Base-by-base conservation (phyloP, 1,139 yeast genomes). In the Yamadazyma oceani region DNA sequence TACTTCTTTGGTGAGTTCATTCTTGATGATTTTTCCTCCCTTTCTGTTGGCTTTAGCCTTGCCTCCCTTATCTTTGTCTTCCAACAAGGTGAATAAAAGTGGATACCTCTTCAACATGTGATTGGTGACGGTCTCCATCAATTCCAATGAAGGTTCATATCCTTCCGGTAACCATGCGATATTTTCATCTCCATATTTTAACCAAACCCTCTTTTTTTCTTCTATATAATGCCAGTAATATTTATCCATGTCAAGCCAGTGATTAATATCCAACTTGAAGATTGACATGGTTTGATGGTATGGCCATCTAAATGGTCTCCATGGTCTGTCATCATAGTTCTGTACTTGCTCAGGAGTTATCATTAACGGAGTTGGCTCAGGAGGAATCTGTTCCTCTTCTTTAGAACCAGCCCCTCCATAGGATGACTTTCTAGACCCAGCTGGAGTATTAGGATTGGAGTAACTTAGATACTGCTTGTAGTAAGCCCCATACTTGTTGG, bases 241-340 rank as follows among this genome's bases (percentile, higher is more conserved):
- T 55, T 80, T 82, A 57, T 83, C 89, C 89, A 83, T 83, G 51
- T 82, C 89, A 41, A 83, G 63, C 90, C 89, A 83, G 55, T 83
- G 86, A 55, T 82, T 80, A 23, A 81, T 67, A 50, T 82, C 86
- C 25, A 83, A 68, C 54, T 79, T 79, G 64, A 73, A 82, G 36
- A 82, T 80, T 11, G 85, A 76, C 90, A 83, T 83, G 2, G 89
- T 83, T 58, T 83, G 90, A 55, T 82, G 88, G 53, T 82, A 82
- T 16, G 89, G 89, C 83, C 85, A 81, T 52, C 89, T 66, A 60
- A 83, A 83, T 3, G 89, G 88, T 57, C 90, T 69, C 89, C 90
- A 83, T 11, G 89, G 88, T 55, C 89, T 69, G 50, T 81, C 89
- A 47, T 82, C 86, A 53, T 81, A 80, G 17, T 69, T 73, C 44